Evolutionary conservation across 352 stramenopile genomes (phyloP).

Genomic region (Phytophthora kernoviae): DNA sequence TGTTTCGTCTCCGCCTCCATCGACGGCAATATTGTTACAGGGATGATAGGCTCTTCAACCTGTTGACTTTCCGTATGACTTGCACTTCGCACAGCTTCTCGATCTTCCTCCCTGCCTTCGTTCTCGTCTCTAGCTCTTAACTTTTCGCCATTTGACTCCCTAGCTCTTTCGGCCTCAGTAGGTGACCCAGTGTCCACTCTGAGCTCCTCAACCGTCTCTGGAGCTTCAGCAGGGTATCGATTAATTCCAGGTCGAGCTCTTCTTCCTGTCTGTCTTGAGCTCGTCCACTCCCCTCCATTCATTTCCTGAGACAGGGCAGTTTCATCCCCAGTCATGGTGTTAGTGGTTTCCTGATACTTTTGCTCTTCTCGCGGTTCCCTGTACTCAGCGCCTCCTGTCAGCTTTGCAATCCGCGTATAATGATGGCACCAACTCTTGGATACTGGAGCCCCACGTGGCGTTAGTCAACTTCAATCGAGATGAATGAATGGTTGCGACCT

Average conservation of each 20-base stretch:
- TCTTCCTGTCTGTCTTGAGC: conserved; percentile 25
- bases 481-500: conserved; percentile 5
- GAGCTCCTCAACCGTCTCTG: conserved; percentile 9
- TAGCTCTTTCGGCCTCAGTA: neutral
- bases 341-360: neutral
- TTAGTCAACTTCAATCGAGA: conserved; percentile 8
- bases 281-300: conserved; percentile 28
- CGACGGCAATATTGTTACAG: conserved; percentile 18
- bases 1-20: conserved; percentile 30
- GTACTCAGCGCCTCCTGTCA: neutral
- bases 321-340: conserved; percentile 12
- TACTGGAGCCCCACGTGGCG: conserved; percentile 21
- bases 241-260: conserved; percentile 5
- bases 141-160: neutral
- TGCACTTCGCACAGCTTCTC: neutral
- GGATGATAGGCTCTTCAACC: conserved; percentile 23
- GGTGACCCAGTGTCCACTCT: conserved; percentile 15
- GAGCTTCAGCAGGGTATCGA: neutral
- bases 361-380: neutral
- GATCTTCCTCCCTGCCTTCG: conserved; percentile 1
- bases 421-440: conserved; percentile 4
- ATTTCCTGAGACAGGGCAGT: conserved; percentile 6
- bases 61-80: conserved; percentile 13
- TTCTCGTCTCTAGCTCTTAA: neutral
- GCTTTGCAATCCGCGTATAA: conserved; percentile 3